A percentile compares a stretch with the other conserved stretches of the same genome.
These are phyloP conservation scores for Pseudocercospora vitis DNA, from an alignment of 2,329 filamentous ascomycete species.

Conservation along the genomic window DNA sequence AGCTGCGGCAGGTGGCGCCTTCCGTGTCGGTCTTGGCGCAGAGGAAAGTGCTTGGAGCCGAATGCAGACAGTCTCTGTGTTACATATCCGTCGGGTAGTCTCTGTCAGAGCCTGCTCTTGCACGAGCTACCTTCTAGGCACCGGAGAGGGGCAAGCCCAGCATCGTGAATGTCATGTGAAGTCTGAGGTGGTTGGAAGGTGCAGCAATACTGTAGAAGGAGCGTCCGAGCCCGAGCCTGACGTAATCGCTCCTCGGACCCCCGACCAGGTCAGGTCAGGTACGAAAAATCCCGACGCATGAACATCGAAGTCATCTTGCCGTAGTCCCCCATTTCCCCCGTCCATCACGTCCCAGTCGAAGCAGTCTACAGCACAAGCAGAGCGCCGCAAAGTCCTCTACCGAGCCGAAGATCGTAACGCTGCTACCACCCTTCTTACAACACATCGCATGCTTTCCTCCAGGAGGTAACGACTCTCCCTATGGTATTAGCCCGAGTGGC, in stretches of 20 bases:
- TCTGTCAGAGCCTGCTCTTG: too few relatives aligned
- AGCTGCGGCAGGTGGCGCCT: neutral
- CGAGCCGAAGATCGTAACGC: too few relatives aligned
- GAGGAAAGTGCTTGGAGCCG: neutral
- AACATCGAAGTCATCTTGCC: neutral
- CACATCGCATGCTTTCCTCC: slow-evolving; percentile 27
- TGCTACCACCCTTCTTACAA: neutral
- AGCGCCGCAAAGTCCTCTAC: neutral
- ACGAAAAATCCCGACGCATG: neutral
- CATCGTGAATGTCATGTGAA: neutral
- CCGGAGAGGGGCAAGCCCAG: too few relatives aligned
- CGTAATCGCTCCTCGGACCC: neutral
- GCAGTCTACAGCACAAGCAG: neutral
- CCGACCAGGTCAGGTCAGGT: neutral
- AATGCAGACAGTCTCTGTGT: too few relatives aligned
- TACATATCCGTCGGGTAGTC: too few relatives aligned
- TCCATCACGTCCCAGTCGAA: neutral
- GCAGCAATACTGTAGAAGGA: neutral
- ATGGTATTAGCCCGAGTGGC: slow-evolving; percentile 54
- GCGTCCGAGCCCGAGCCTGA: neutral
- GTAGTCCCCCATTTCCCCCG: neutral
- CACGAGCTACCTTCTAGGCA: too few relatives aligned
- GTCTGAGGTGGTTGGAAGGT: neutral
- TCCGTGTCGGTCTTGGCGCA: neutral
- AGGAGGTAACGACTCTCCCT: slow-evolving; percentile 32